Evolutionary conservation across 495 filamentous ascomycete species (phyloP), one percentile per base, ranked within the genome.

Genomic region (Podospora conica): DNA sequence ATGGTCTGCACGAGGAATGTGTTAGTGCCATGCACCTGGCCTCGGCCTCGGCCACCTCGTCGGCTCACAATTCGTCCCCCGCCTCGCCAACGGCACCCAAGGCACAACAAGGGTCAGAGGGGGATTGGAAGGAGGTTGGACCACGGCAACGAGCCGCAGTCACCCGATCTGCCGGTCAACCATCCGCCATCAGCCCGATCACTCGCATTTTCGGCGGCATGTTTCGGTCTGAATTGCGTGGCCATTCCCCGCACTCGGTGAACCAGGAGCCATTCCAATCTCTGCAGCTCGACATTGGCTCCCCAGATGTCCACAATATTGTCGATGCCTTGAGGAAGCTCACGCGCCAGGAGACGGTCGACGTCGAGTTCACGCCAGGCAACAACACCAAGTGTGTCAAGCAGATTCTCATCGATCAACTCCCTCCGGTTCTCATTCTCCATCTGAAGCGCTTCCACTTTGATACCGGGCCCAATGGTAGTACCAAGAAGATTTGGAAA

Each of bases 401-500:
- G 78, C 95, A 98, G 72, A 86, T 97, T 7, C 91, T 96, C 73
- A 96, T 98, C 67, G 96, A 98, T 74, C 92, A 88, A 2, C 78
- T 98, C 6, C 95, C 95, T 4, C 91, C 93, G 18, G 91, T 98
- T 20, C 86, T 98, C 3, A 95, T 98, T 61, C 85, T 98, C 53
- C 95, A 98, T 73, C 82, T 98, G 10, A 98, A 98, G 77, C 91
- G 96, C 11, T 98, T 98, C 83, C 91, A 97, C 70, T 98, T 96
- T 74, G 92, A 97, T 63, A 90, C 87, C 70, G 40, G 40, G 40
- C 8, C 40, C 8, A 82, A 86, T n/a, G 92, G 92, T 55, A 93
- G 93, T 12, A 96, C 93, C 1, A 90, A 96, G 72, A 98, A 98
- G 78, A 96, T 98, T 66, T 98, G 94, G 94, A 98, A 97, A 81